phyloP scores from a whole-genome alignment of 1,284 basidiomycete genomes.

The Pholiota adiposa region DNA sequence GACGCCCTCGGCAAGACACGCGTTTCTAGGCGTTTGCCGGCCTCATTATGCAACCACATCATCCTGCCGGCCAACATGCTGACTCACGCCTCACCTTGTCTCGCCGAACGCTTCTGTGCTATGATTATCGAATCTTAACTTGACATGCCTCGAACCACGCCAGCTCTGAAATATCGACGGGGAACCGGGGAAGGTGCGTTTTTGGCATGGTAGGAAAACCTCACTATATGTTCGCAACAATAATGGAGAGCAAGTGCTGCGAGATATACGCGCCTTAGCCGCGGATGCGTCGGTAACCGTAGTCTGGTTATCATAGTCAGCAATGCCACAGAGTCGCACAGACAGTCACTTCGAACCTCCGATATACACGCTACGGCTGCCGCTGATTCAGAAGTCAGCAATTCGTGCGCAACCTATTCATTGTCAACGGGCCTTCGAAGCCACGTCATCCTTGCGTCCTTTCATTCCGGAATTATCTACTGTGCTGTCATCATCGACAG shows the following conservation, averaged over 20 bases:
- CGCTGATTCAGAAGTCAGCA: no score
- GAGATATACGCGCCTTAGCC: background rate
- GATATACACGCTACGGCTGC: background rate
- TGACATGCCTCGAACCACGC: background rate
- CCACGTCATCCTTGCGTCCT: background rate
- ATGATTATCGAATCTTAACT: background rate
- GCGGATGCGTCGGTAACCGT: constrained; percentile 1
- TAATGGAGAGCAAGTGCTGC: background rate
- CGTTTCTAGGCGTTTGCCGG: background rate
- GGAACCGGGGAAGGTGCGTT: background rate
- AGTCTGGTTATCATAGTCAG: background rate
- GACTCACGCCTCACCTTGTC: background rate
- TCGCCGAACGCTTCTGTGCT: background rate
- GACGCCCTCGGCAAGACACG: background rate
- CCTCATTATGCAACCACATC: background rate
- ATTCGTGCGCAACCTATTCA: background rate
- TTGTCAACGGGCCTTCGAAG: background rate
- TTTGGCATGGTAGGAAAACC: background rate
- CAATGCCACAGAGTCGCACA: no score
- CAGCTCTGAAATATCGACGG: background rate
- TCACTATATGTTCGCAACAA: background rate
- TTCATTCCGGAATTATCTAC: background rate
- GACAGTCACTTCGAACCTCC: background rate
- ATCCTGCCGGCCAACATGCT: background rate
- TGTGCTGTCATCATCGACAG: background rate